Percentiles rank a stretch among this genome's conserved stretches.
These are phyloP conservation scores for Dictyostelium purpureum DNA, from an alignment of 78 protist species.

Conservation along the genomic window DNA sequence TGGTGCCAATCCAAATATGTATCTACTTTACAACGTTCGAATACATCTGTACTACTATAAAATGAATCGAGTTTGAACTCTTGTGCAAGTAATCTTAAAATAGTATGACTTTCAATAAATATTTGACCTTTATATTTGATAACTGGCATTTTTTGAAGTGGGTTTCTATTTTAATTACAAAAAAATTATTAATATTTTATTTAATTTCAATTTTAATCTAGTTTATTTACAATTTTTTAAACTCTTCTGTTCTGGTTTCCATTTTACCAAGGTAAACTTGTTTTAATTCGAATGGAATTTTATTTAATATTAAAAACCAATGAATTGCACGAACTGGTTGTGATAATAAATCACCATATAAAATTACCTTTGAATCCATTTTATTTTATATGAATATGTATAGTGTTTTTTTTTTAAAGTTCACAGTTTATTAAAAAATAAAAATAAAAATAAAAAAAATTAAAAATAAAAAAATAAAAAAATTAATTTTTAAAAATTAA, in stretches of 20 bases:
- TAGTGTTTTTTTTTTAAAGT: too few species aligned
- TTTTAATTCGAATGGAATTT: neutral
- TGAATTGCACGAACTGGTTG: constrained; percentile 8
- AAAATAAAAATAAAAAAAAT: too few species aligned
- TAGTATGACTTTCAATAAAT: neutral
- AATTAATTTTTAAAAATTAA: too few species aligned
- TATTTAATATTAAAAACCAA: neutral
- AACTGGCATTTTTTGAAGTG: neutral
- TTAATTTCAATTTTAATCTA: neutral
- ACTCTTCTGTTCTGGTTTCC: neutral
- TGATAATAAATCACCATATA: constrained; percentile 1
- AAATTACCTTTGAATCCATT: neutral
- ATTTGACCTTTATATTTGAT: neutral
- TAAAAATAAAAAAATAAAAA: too few species aligned
- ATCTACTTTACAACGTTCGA: neutral
- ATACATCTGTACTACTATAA: neutral
- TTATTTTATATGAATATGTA: too few species aligned
- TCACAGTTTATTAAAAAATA: too few species aligned
- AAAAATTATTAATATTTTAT: neutral
- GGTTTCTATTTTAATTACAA: neutral
- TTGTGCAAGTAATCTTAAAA: neutral
- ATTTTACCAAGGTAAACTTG: neutral
- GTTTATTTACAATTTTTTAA: neutral
- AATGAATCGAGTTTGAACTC: neutral
- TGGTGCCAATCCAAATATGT: constrained; percentile 45